Evolutionary conservation across 352 stramenopile genomes (phyloP).

Genomic region (Globisporangium iwayamae): DNA sequence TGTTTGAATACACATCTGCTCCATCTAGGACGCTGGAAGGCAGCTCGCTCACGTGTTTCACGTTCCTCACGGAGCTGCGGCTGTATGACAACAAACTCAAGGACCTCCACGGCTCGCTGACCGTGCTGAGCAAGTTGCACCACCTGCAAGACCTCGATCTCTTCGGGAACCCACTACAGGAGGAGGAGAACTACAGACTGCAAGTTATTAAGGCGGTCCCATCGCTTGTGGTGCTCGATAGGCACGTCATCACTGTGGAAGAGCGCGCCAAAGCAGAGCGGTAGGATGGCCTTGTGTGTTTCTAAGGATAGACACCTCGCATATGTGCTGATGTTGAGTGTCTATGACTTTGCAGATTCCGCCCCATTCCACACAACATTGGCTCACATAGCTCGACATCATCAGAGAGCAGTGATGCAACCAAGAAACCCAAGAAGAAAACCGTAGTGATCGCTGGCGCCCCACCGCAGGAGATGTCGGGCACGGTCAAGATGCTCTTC

Average conservation of each 20-base stretch:
- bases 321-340: background rate
- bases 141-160: constrained; percentile 78
- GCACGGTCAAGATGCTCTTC: constrained; percentile 71
- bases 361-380: constrained; percentile 1
- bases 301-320: background rate
- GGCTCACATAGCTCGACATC: background rate
- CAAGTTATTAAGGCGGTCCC: constrained; percentile 75
- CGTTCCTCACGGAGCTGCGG: constrained; percentile 75
- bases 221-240: constrained; percentile 73
- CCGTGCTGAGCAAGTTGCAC: constrained; percentile 45
- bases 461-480: constrained; percentile 48
- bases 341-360: constrained; percentile 3
- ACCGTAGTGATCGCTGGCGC: constrained; percentile 20
- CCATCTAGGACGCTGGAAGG: constrained; percentile 34
- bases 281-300: constrained; percentile 7
- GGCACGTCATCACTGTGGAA: constrained; percentile 72
- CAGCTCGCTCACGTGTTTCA: constrained; percentile 60
- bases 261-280: constrained; percentile 44
- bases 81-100: constrained; percentile 81
- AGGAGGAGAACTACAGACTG: constrained; percentile 85
- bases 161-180: constrained; percentile 73
- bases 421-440: constrained; percentile 21
- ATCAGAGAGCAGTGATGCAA: background rate
- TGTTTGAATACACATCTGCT: background rate
- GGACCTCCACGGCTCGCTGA: constrained; percentile 56